A percentile compares a stretch with the other conserved stretches of the same genome.
phyloP scores from a whole-genome alignment of 192 early-diverging fungal species.

The Spizellomyces sp. region DNA sequence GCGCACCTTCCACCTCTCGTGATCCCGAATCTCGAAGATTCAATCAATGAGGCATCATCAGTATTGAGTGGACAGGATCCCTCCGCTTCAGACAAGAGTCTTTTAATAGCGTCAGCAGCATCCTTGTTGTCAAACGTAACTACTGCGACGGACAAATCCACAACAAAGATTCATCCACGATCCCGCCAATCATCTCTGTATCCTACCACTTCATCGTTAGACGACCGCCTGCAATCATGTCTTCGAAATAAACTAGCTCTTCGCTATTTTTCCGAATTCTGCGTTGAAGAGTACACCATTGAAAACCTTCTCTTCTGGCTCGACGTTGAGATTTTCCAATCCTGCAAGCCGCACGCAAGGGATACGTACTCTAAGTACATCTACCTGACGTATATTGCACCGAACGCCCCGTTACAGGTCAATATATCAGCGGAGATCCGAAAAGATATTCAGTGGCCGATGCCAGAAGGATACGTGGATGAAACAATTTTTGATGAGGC shows the following conservation, averaged over 20 bases:
- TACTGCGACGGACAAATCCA: no score
- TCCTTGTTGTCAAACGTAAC: no score
- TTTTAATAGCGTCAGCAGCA: no score
- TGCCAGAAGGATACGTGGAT: constrained; percentile 54
- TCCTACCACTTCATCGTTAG: constrained; percentile 5
- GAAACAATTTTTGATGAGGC: constrained; percentile 80
- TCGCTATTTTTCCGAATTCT: constrained; percentile 55
- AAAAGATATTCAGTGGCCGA: constrained; percentile 73
- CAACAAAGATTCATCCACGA: no score
- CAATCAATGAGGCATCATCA: neutral
- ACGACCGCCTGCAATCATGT: constrained; percentile 40
- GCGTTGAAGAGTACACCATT: constrained; percentile 72
- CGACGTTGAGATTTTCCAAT: constrained; percentile 78
- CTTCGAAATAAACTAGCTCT: constrained; percentile 45
- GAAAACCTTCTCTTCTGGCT: constrained; percentile 84
- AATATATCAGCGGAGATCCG: constrained; percentile 73
- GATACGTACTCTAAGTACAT: constrained; percentile 57
- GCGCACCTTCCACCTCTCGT: neutral
- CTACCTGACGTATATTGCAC: constrained; percentile 74
- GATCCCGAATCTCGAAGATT: constrained; percentile 6
- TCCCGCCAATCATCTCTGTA: no score
- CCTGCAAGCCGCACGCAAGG: constrained; percentile 1
- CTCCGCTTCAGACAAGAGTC: no score
- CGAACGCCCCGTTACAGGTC: constrained; percentile 66
- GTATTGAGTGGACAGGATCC: no score